Evolutionary conservation across 2,329 filamentous ascomycete genomes (phyloP).

Genomic region (Neofusicoccum parvum): DNA sequence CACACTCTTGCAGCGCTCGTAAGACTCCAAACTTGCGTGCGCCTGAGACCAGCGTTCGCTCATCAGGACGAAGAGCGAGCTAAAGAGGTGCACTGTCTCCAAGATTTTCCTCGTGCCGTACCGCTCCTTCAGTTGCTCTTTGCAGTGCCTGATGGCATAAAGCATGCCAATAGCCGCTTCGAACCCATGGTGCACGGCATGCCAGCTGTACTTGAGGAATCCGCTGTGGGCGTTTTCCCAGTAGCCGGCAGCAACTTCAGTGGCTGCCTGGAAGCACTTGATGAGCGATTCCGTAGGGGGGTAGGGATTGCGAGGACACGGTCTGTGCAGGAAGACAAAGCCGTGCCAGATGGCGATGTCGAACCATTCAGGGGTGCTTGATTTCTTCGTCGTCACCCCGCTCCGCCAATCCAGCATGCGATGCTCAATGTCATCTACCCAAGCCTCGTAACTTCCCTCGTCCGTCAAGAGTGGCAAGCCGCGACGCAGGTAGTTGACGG

Average conservation of each 20-base stretch:
- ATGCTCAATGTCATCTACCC: slow-evolving; percentile 12
- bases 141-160: slow-evolving; percentile 19
- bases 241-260: slow-evolving; percentile 13
- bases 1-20: slow-evolving; percentile 17
- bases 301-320: slow-evolving; percentile 11
- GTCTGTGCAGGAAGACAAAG: slow-evolving; percentile 17
- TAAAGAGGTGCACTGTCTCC: slow-evolving; percentile 18
- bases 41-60: slow-evolving; percentile 20
- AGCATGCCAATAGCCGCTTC: slow-evolving; percentile 20
- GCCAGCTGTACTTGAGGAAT: slow-evolving; percentile 20
- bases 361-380: slow-evolving; percentile 4
- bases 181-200: slow-evolving; percentile 19
- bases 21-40: slow-evolving; percentile 15
- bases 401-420: slow-evolving; percentile 7
- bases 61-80: slow-evolving; percentile 19
- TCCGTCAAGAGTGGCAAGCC: slow-evolving; percentile 6
- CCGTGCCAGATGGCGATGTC: slow-evolving; percentile 16
- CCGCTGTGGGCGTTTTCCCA: slow-evolving; percentile 11
- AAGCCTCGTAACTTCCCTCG: slow-evolving; percentile 13
- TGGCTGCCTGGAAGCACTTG: slow-evolving; percentile 19
- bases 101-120: slow-evolving; percentile 13
- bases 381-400: background rate
- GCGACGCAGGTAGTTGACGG: slow-evolving; percentile 18
- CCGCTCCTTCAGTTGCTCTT: slow-evolving; percentile 8
- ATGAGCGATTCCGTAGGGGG: slow-evolving; percentile 1